Conservation (phyloP, 1,139 yeast genomes). For the Kluyveromyces marxianus region DNA sequence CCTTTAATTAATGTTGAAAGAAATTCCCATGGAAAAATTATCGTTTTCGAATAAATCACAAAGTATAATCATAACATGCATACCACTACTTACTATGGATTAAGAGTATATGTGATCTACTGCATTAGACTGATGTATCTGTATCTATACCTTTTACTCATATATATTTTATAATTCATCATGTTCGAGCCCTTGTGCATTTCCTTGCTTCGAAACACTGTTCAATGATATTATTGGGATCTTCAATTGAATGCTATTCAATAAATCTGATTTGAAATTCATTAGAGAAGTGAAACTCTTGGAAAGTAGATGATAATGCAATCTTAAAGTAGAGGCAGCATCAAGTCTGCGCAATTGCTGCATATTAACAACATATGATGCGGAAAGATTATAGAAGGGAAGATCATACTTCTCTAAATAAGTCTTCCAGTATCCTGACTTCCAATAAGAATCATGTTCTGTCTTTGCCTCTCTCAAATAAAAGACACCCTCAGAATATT, state of each 20-base stretch:
- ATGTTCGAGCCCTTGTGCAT: not conserved
- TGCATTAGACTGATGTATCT: no score
- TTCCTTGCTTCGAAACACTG: not conserved
- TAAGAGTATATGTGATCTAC: no score
- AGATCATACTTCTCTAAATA: constrained; percentile 47
- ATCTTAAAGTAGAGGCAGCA: constrained; percentile 74
- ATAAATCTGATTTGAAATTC: constrained; percentile 85
- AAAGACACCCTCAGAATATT: constrained; percentile 3
- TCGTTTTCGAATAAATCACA: no score
- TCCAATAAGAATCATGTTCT: constrained; percentile 90
- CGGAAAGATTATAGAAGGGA: constrained; percentile 71
- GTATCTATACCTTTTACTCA: no score
- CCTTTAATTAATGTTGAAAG: no score
- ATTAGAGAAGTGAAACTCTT: constrained; percentile 72
- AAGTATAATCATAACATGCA: no score
- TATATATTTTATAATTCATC: constrained; percentile 1
- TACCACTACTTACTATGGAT: no score
- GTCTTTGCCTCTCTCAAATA: constrained; percentile 39
- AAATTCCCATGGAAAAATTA: no score
- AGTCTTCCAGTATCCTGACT: constrained; percentile 81
- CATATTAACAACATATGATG: constrained; percentile 76
- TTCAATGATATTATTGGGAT: constrained; percentile 14
- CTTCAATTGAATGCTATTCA: constrained; percentile 68
- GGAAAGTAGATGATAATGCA: constrained; percentile 80
- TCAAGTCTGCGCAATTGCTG: constrained; percentile 50